Conservation (phyloP, 148 eudicot genomes). For the Dysphania ambrosioides region DNA sequence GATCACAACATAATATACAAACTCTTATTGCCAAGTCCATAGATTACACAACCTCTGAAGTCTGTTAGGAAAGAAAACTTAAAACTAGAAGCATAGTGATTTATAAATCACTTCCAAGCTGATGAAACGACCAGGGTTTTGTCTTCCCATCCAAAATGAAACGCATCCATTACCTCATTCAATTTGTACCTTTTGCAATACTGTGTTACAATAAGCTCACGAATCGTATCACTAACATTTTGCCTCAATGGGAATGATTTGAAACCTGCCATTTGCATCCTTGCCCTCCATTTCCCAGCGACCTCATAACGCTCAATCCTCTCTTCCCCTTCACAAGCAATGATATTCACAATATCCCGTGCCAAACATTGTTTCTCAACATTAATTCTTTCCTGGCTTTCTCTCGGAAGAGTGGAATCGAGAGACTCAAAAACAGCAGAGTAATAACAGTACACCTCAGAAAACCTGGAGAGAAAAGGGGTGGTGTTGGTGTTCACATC, state of each 20-base stretch:
- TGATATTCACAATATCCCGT: conserved; percentile 73
- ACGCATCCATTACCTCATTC: conserved; percentile 51
- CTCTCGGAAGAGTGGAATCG: conserved; percentile 71
- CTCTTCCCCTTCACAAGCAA: conserved; percentile 96
- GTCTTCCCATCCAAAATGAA: conserved; percentile 87
- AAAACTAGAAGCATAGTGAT: not conserved
- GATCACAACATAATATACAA: conserved; percentile 15
- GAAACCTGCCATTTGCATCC: conserved; percentile 98
- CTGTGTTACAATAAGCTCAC: conserved; percentile 45
- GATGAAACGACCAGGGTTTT: conserved; percentile 71
- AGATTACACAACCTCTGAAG: conserved; percentile 19
- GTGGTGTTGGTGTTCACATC: conserved; percentile 92
- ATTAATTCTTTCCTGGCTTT: conserved; percentile 79
- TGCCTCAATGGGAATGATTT: conserved; percentile 38
- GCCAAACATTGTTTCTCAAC: conserved; percentile 94
- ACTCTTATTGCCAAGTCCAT: conserved; percentile 2
- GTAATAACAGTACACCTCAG: conserved; percentile 74
- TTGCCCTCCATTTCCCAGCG: conserved; percentile 92
- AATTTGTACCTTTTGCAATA: conserved; percentile 58
- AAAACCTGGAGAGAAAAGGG: conserved; percentile 71
- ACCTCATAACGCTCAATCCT: conserved; percentile 92
- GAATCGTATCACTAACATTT: conserved; percentile 38
- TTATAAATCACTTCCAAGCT: conserved; percentile 51
- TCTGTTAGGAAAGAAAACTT: not conserved
- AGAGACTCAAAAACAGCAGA: conserved; percentile 76